These are phyloP conservation scores for Crithidia sp. DNA, from an alignment of 208 protist species.

Conservation along the genomic window DNA sequence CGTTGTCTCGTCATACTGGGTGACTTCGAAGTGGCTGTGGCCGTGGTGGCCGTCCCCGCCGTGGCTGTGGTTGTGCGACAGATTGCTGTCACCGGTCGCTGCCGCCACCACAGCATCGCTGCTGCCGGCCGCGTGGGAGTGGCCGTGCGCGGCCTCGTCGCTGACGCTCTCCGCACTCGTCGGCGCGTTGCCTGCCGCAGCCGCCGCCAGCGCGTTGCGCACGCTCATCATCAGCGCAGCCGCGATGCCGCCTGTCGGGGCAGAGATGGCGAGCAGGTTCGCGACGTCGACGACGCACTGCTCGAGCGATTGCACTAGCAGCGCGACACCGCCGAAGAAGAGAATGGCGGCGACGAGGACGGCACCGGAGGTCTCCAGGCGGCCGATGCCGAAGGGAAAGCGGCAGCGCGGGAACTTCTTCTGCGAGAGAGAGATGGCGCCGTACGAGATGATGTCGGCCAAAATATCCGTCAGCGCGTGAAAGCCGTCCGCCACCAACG, in stretches of 20 bases:
- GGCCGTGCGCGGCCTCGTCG: slow-evolving; percentile 23
- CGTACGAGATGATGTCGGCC: slow-evolving; percentile 82
- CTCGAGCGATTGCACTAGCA: slow-evolving; percentile 73
- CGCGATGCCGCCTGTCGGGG: slow-evolving; percentile 16
- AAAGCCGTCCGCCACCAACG: slow-evolving; percentile 87
- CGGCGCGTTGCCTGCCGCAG: slow-evolving; percentile 1
- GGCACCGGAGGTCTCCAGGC: slow-evolving; percentile 81
- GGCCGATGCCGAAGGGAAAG: slow-evolving; percentile 86
- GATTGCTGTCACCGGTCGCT: neutral
- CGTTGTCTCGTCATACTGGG: slow-evolving; percentile 43
- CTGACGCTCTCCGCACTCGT: neutral
- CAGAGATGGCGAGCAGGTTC: slow-evolving; percentile 12
- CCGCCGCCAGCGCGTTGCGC: slow-evolving; percentile 5
- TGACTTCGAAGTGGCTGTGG: slow-evolving; percentile 86
- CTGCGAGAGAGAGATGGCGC: slow-evolving; percentile 61
- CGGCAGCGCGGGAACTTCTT: slow-evolving; percentile 76
- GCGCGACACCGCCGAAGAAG: slow-evolving; percentile 73
- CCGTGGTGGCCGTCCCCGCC: slow-evolving; percentile 44
- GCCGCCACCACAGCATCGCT: neutral
- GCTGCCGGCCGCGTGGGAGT: slow-evolving; percentile 4
- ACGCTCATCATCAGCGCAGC: slow-evolving; percentile 12
- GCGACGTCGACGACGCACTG: slow-evolving; percentile 45
- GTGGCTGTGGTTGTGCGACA: slow-evolving; percentile 28
- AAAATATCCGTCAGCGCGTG: slow-evolving; percentile 86
- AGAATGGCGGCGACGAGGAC: slow-evolving; percentile 81